Percentiles rank a stretch among this genome's conserved stretches.
phyloP scores from a whole-genome alignment of 2,329 filamentous ascomycete species.

The Blastomyces emzantsi region DNA sequence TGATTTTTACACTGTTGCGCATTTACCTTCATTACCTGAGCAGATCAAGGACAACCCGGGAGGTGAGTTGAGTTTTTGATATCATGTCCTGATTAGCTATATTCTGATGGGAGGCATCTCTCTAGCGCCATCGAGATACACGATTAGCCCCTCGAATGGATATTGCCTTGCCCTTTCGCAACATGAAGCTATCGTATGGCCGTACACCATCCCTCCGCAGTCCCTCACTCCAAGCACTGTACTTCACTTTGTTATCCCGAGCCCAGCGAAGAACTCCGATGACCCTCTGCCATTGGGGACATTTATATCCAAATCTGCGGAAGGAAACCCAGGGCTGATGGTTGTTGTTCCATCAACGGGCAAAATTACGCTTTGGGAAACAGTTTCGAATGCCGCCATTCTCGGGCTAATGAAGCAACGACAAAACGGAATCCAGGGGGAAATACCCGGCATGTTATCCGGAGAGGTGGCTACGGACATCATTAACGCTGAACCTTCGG shows the following conservation, averaged over 20 bases:
- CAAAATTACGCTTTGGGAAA: slow-evolving; percentile 91
- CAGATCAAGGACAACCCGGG: slow-evolving; percentile 58
- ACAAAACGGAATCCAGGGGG: slow-evolving; percentile 67
- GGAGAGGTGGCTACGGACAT: slow-evolving; percentile 71
- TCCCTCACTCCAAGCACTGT: slow-evolving; percentile 53
- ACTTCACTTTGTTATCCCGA: slow-evolving; percentile 70
- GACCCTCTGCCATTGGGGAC: slow-evolving; percentile 74
- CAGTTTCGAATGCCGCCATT: slow-evolving; percentile 78
- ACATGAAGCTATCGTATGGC: slow-evolving; percentile 81
- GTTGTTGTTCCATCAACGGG: slow-evolving; percentile 76
- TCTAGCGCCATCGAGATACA: slow-evolving; percentile 55
- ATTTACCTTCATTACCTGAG: slow-evolving; percentile 73
- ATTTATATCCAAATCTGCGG: slow-evolving; percentile 68
- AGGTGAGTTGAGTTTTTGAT: slow-evolving; percentile 37
- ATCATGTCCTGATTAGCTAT: slow-evolving; percentile 10
- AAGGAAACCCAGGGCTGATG: slow-evolving; percentile 75
- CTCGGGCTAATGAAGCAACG: slow-evolving; percentile 75
- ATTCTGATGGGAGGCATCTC: neutral
- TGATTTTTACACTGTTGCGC: slow-evolving; percentile 74
- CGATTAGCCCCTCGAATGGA: slow-evolving; percentile 54
- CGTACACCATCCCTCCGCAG: slow-evolving; percentile 54
- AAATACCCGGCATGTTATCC: slow-evolving; percentile 63
- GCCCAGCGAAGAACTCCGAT: slow-evolving; percentile 54
- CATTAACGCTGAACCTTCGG: slow-evolving; percentile 74
- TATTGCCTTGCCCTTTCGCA: slow-evolving; percentile 75